Conservation (phyloP, 1,139 yeast genomes). For the Geotrichum europaeum region DNA sequence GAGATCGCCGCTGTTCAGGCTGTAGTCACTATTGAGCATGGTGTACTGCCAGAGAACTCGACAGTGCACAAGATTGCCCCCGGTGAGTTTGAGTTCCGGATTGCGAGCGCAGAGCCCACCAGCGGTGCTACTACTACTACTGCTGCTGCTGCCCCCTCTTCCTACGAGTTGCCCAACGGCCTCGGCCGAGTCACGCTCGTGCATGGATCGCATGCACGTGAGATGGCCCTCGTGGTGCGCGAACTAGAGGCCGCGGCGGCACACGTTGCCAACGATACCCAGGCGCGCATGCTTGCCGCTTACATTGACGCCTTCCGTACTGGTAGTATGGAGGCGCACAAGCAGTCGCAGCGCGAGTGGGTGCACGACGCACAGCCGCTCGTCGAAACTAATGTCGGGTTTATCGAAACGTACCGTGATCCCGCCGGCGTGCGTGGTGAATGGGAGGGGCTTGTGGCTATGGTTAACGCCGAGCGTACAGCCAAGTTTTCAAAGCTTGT, state of each 20-base stretch:
- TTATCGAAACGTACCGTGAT: constrained; percentile 87
- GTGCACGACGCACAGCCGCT: constrained; percentile 78
- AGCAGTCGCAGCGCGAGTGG: constrained; percentile 79
- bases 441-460: constrained; percentile 89
- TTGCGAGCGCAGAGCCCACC: constrained; percentile 28
- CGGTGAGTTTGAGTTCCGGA: constrained; percentile 26
- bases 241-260: constrained; percentile 52
- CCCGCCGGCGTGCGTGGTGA: constrained; percentile 93
- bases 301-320: constrained; percentile 68
- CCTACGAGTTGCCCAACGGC: constrained; percentile 20
- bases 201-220: constrained; percentile 63
- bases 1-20: constrained; percentile 64
- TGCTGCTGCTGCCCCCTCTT: constrained; percentile 9
- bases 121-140: constrained; percentile 12
- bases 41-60: constrained; percentile 78
- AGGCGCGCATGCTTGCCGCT: constrained; percentile 53
- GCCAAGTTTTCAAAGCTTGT: constrained; percentile 70
- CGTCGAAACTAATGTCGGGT: constrained; percentile 83
- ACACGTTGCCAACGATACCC: constrained; percentile 68
- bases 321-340: constrained; percentile 82
- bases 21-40: constrained; percentile 49
- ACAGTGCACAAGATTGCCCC: constrained; percentile 44
- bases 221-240: constrained; percentile 53
- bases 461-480: constrained; percentile 83
- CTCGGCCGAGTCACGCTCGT: constrained; percentile 47